phyloP scores from a whole-genome alignment of 331 rosid species.

The Telfairia occidentalis region DNA sequence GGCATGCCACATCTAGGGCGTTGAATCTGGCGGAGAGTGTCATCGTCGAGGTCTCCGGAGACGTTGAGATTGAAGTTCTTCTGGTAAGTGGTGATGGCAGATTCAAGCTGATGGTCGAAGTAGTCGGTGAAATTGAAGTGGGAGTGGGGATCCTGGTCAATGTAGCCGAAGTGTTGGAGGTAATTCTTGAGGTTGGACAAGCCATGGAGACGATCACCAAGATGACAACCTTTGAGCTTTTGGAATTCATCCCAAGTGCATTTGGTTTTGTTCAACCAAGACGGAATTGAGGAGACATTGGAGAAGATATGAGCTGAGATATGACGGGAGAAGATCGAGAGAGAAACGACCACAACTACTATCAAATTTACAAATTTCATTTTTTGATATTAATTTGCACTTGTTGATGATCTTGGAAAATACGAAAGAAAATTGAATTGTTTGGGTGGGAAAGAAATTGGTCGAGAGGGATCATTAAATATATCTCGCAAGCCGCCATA shows the following conservation, averaged over 20 bases:
- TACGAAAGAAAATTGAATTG: too few species aligned
- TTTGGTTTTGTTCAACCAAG: slow-evolving; percentile 13
- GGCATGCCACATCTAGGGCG: slow-evolving; percentile 63
- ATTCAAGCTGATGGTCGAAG: slow-evolving; percentile 41
- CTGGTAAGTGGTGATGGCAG: slow-evolving; percentile 52
- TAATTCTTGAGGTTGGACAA: slow-evolving; percentile 51
- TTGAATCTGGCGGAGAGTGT: slow-evolving; percentile 34
- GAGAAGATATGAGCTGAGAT: slow-evolving; percentile 59
- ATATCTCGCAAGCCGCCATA: too few species aligned
- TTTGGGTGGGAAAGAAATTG: too few species aligned
- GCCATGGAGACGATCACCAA: slow-evolving; percentile 38
- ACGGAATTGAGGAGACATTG: slow-evolving; percentile 40
- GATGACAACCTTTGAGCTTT: slow-evolving; percentile 40
- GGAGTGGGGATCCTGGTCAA: slow-evolving; percentile 31
- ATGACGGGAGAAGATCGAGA: background rate
- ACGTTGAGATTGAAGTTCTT: slow-evolving; percentile 73
- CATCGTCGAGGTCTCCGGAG: slow-evolving; percentile 54
- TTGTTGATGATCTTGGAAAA: too few species aligned
- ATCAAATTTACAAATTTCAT: too few species aligned
- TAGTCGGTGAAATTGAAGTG: slow-evolving; percentile 43
- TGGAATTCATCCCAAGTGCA: slow-evolving; percentile 50
- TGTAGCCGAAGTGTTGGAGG: slow-evolving; percentile 63
- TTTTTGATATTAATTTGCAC: too few species aligned
- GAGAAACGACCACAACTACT: background rate
- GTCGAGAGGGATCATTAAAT: too few species aligned